Percentiles rank a stretch among this genome's conserved stretches.
phyloP scores from a whole-genome alignment of 2,329 filamentous ascomycete species.

The Microcyclospora pomicola region DNA sequence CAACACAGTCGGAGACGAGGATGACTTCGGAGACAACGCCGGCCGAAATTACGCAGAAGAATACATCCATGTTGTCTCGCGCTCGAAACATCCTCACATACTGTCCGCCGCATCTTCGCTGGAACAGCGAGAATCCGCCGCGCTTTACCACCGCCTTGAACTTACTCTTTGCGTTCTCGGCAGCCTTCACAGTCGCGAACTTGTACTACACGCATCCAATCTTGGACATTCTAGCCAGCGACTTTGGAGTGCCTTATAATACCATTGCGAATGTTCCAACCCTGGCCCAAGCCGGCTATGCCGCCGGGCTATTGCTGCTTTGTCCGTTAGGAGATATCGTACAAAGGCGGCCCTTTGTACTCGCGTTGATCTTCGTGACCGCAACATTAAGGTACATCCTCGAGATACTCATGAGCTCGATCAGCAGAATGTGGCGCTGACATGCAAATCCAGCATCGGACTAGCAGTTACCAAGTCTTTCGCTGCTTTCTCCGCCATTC shows the following conservation, averaged over 20 bases:
- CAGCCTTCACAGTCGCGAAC: conserved; percentile 61
- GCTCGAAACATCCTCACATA: conserved; percentile 33
- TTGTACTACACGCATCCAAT: conserved; percentile 74
- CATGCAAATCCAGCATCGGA: conserved; percentile 55
- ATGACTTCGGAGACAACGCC: no score
- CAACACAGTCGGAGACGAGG: no score
- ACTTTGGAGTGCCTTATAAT: conserved; percentile 59
- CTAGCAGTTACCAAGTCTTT: conserved; percentile 57
- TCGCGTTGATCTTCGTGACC: conserved; percentile 49
- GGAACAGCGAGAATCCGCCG: conserved; percentile 51
- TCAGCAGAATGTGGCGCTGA: conserved; percentile 29
- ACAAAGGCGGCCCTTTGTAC: conserved; percentile 53
- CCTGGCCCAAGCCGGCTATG: conserved; percentile 67
- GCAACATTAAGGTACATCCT: conserved; percentile 47
- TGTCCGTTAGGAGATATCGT: conserved; percentile 63
- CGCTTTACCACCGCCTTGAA: conserved; percentile 56
- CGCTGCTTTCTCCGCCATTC: conserved; percentile 51
- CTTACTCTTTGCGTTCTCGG: conserved; percentile 53
- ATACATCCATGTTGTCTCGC: conserved; percentile 11
- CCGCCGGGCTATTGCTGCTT: conserved; percentile 57
- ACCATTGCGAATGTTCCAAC: conserved; percentile 56
- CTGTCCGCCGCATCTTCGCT: conserved; percentile 54
- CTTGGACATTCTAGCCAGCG: conserved; percentile 56
- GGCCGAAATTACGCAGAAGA: not conserved
- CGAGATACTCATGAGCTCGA: not conserved